Percentiles rank a stretch among this genome's conserved stretches.
These are phyloP conservation scores for Ilyonectria destructans DNA, from an alignment of 2,329 filamentous ascomycete species.

Conservation along the genomic window DNA sequence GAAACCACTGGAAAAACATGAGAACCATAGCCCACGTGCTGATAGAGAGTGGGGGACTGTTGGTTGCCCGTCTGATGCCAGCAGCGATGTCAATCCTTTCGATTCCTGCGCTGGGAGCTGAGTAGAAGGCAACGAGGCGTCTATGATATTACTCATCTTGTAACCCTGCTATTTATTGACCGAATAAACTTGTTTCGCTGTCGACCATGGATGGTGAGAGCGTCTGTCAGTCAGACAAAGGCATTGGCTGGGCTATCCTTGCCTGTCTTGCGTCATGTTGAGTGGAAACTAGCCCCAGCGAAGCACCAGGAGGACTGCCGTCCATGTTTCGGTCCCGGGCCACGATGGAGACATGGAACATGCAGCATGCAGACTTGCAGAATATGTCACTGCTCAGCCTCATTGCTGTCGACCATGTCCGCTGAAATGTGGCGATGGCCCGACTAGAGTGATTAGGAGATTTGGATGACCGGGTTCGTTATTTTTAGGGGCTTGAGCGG, in stretches of 20 bases:
- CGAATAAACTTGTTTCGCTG: neutral
- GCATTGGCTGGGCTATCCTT: conserved; percentile 1
- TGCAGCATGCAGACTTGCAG: neutral
- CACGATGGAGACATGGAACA: neutral
- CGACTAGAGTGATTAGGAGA: neutral
- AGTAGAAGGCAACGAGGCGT: no score
- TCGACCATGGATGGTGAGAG: neutral
- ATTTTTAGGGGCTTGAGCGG: neutral
- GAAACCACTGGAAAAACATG: neutral
- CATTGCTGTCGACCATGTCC: neutral
- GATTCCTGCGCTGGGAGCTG: no score
- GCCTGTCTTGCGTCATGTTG: conserved; percentile 13
- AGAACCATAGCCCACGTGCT: neutral
- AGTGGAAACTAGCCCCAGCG: neutral
- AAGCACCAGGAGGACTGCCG: no score
- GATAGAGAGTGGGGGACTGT: neutral
- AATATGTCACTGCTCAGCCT: conserved; percentile 1
- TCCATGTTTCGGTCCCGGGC: neutral
- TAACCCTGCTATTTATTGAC: neutral
- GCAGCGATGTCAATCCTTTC: neutral
- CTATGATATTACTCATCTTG: neutral
- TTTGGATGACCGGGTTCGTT: neutral
- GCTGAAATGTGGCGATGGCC: neutral
- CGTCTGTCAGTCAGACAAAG: neutral
- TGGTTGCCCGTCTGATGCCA: neutral